Conservation (phyloP, 352 stramenopile genomes). For the Globisporangium orthogonon region DNA sequence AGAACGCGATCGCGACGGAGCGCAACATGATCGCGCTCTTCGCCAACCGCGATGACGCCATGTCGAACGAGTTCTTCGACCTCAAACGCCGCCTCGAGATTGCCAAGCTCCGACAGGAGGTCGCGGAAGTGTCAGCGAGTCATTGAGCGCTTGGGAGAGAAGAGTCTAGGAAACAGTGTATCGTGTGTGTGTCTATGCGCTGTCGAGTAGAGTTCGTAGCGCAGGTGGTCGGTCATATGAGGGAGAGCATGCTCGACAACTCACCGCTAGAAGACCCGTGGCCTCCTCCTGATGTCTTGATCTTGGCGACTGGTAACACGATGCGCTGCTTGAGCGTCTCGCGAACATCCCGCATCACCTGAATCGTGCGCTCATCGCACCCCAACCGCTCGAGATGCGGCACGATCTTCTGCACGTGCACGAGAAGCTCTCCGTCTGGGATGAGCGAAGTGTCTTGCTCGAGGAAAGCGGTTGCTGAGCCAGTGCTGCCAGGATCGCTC, state of each 20-base stretch:
- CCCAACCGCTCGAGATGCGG: slow-evolving; percentile 14
- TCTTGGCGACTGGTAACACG: background rate
- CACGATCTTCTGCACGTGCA: slow-evolving; percentile 16
- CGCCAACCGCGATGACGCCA: slow-evolving; percentile 6
- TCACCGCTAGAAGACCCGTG: background rate
- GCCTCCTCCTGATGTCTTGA: background rate
- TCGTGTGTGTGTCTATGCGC: background rate
- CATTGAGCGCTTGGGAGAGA: background rate
- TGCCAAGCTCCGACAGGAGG: slow-evolving; percentile 9
- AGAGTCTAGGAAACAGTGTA: background rate
- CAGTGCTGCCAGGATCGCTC: background rate
- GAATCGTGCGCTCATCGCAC: slow-evolving; percentile 16
- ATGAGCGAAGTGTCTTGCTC: slow-evolving; percentile 2
- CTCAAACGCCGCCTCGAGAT: slow-evolving; percentile 11
- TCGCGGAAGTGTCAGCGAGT: background rate
- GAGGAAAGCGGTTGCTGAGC: background rate
- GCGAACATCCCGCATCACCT: slow-evolving; percentile 13
- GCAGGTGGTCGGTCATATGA: background rate
- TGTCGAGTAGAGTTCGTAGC: too few species aligned
- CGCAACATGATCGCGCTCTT: slow-evolving; percentile 12
- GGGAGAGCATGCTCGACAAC: background rate
- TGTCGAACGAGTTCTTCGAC: slow-evolving; percentile 13
- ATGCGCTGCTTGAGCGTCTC: slow-evolving; percentile 12
- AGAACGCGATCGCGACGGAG: slow-evolving; percentile 14
- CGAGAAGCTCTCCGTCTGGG: slow-evolving; percentile 9